Conservation (phyloP, 1,139 yeast species). For the Yamadazyma taylorii region DNA sequence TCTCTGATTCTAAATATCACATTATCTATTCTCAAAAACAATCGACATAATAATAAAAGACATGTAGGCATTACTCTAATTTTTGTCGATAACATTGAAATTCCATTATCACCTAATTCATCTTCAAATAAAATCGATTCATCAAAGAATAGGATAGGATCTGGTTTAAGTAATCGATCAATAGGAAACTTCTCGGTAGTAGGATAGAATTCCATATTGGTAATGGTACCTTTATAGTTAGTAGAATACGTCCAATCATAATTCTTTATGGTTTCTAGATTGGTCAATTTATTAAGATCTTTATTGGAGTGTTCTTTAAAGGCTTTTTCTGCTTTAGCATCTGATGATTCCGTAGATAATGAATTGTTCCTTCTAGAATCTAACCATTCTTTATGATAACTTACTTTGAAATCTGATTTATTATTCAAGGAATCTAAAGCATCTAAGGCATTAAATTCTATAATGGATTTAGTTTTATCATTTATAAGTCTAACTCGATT, state of each 20-base stretch:
- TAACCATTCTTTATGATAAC: slow-evolving; percentile 90
- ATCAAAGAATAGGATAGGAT: slow-evolving; percentile 86
- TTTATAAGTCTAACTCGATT: slow-evolving; percentile 58
- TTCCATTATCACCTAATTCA: slow-evolving; percentile 95
- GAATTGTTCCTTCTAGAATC: slow-evolving; percentile 52
- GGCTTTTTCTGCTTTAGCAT: slow-evolving; percentile 30
- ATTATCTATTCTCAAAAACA: slow-evolving; percentile 85
- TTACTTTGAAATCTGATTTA: slow-evolving; percentile 53
- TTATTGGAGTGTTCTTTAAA: slow-evolving; percentile 27
- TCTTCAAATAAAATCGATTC: slow-evolving; percentile 89
- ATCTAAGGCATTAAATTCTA: slow-evolving; percentile 74
- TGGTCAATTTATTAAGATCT: slow-evolving; percentile 41
- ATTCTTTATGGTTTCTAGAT: slow-evolving; percentile 55
- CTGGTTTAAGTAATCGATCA: slow-evolving; percentile 66
- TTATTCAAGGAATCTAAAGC: slow-evolving; percentile 68
- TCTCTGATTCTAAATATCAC: slow-evolving; percentile 84
- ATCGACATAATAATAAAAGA: slow-evolving; percentile 67
- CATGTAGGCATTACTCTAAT: slow-evolving; percentile 89
- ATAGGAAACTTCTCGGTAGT: slow-evolving; percentile 56
- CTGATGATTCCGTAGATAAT: slow-evolving; percentile 18
- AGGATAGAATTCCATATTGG: slow-evolving; percentile 21
- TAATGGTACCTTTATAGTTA: slow-evolving; percentile 62
- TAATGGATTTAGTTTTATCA: slow-evolving; percentile 41
- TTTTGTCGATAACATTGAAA: slow-evolving; percentile 72
- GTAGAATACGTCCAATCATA: slow-evolving; percentile 97